Percentiles rank a stretch among this genome's conserved stretches.
Evolutionary conservation across 2,329 filamentous ascomycete species (phyloP).

Genomic region (Fusarium sp.): DNA sequence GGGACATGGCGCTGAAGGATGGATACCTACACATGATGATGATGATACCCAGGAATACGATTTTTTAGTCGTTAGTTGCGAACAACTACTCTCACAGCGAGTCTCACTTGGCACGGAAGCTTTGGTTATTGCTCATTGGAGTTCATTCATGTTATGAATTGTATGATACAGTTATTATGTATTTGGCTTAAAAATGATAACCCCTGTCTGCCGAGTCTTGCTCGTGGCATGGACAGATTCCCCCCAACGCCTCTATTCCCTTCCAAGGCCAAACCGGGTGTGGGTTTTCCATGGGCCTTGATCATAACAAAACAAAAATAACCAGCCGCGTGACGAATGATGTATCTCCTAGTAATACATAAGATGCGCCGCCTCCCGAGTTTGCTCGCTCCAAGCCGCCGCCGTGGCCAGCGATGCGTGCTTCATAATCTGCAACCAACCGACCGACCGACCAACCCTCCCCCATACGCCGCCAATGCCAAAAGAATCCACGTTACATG

Average conservation of each 20-base stretch:
- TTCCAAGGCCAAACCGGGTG: conserved; percentile 15
- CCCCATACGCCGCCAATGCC: conserved; percentile 31
- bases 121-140: neutral
- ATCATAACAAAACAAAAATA: neutral
- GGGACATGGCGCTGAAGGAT: conserved; percentile 30
- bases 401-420: conserved; percentile 11
- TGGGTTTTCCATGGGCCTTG: conserved; percentile 14
- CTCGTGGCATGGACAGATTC: conserved; percentile 6
- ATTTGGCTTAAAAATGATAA: conserved; percentile 12
- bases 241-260: conserved; percentile 32
- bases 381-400: conserved; percentile 1
- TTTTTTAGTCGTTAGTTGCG: conserved; percentile 17
- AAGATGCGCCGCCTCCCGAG: conserved; percentile 12
- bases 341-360: conserved; percentile 14
- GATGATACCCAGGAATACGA: conserved; percentile 44
- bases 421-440: conserved; percentile 24
- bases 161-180: conserved; percentile 12
- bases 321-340: conserved; percentile 16
- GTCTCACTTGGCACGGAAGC: neutral
- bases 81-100: neutral
- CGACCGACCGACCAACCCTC: neutral
- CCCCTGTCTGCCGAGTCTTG: conserved; percentile 20
- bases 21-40: conserved; percentile 16
- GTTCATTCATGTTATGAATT: neutral
- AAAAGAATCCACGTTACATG: conserved; percentile 24